Evolutionary conservation across 2,329 filamentous ascomycete genomes (phyloP).

Genomic region (Cadophora sp.): DNA sequence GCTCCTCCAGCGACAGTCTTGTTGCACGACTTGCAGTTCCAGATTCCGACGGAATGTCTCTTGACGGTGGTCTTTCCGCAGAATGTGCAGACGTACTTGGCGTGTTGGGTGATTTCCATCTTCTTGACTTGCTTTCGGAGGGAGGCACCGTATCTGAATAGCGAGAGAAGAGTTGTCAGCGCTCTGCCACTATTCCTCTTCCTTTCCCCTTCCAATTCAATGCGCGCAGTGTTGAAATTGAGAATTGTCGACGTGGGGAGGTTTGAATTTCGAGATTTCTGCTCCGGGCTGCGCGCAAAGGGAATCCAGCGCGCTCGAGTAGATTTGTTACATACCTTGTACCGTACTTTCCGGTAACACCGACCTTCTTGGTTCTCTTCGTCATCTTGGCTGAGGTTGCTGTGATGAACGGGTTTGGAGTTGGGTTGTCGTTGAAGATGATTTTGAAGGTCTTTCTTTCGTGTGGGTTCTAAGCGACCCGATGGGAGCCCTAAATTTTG

Average conservation of each 20-base stretch:
- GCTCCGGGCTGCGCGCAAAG: slow-evolving; percentile 9
- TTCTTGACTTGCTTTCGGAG: slow-evolving; percentile 99
- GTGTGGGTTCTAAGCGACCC: slow-evolving; percentile 22
- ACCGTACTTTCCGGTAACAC: slow-evolving; percentile 99
- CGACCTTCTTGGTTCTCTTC: slow-evolving; percentile 98
- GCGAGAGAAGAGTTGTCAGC: slow-evolving; percentile 34
- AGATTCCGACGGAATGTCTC: slow-evolving; percentile 91
- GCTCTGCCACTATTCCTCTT: slow-evolving; percentile 15
- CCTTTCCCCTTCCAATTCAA: neutral
- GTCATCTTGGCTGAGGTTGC: slow-evolving; percentile 74
- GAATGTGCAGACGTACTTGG: slow-evolving; percentile 97
- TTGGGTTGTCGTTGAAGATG: slow-evolving; percentile 32
- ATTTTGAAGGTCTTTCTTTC: slow-evolving; percentile 25
- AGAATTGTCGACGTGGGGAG: neutral
- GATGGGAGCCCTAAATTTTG: slow-evolving; percentile 17
- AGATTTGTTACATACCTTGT: slow-evolving; percentile 73
- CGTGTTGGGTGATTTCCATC: slow-evolving; percentile 99
- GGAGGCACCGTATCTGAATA: slow-evolving; percentile 90
- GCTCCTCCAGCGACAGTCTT: slow-evolving; percentile 94
- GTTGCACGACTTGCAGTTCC: slow-evolving; percentile 94
- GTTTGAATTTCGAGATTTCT: slow-evolving; percentile 10
- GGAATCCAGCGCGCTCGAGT: slow-evolving; percentile 26
- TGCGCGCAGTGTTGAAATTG: slow-evolving; percentile 8
- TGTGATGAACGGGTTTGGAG: slow-evolving; percentile 40
- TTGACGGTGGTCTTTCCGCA: slow-evolving; percentile 96